A percentile compares a stretch with the other conserved stretches of the same genome.
Conservation (phyloP, 225 moss, liverwort and hornwort species). For the Bryoerythrophyllum caledonicum region DNA sequence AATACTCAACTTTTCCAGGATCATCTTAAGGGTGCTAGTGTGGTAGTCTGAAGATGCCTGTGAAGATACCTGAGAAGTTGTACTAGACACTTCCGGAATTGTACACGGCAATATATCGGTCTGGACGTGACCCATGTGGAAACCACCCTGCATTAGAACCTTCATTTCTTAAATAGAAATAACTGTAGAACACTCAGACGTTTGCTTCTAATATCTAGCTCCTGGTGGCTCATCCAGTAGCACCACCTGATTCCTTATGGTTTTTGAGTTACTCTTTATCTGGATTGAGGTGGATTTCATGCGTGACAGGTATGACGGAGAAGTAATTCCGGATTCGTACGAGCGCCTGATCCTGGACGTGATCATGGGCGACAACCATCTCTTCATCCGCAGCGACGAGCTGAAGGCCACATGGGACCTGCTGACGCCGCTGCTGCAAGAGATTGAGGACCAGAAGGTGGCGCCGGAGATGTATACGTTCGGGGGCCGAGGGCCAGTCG, state of each 20-base stretch:
- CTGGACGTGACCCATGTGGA: no score
- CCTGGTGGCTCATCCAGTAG: background rate
- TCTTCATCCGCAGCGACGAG: slow-evolving; percentile 91
- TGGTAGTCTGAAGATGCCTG: no score
- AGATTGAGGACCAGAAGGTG: slow-evolving; percentile 65
- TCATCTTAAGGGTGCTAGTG: no score
- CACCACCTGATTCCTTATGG: no score
- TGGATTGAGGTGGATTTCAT: background rate
- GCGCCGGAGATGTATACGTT: slow-evolving; percentile 90
- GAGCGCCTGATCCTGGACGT: slow-evolving; percentile 94
- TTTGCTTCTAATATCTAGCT: background rate
- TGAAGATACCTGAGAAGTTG: no score
- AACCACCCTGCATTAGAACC: background rate
- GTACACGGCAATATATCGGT: no score
- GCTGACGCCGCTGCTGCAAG: slow-evolving; percentile 75
- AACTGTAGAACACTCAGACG: background rate
- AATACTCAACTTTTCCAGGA: background rate
- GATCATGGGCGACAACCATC: slow-evolving; percentile 78
- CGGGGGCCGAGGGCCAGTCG: slow-evolving; percentile 87
- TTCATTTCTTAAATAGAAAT: background rate
- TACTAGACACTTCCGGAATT: no score
- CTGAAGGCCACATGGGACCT: slow-evolving; percentile 77
- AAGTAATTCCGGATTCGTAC: slow-evolving; percentile 74
- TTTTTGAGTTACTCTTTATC: background rate
- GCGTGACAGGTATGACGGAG: slow-evolving; percentile 50